Percentiles rank a stretch among this genome's conserved stretches.
phyloP scores from a whole-genome alignment of 2,329 filamentous ascomycete species.

The Raffaelea albimanens region DNA sequence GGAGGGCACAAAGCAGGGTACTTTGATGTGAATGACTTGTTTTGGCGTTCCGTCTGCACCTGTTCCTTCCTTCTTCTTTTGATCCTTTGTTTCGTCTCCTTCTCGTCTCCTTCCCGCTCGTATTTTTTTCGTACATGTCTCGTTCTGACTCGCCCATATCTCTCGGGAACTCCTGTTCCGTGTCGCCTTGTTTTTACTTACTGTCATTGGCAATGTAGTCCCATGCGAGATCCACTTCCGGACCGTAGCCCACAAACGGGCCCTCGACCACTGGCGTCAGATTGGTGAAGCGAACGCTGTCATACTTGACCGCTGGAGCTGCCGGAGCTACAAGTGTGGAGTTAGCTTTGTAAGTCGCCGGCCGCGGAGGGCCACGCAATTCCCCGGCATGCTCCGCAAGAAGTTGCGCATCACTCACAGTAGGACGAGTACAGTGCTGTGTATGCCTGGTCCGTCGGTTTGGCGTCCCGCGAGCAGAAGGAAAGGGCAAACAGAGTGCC shows the following conservation, averaged over 20 bases:
- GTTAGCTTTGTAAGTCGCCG: too few species aligned
- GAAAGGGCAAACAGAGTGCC: constrained; percentile 30
- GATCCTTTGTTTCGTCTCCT: background rate
- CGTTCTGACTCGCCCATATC: background rate
- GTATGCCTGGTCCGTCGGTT: constrained; percentile 22
- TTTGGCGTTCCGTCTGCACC: background rate
- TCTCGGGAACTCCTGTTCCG: background rate
- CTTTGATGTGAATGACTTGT: background rate
- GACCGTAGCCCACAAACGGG: constrained; percentile 44
- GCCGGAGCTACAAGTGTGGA: constrained; percentile 34
- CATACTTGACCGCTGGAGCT: constrained; percentile 35
- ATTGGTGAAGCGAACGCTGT: constrained; percentile 37
- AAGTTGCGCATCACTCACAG: constrained; percentile 11
- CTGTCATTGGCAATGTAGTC: constrained; percentile 39
- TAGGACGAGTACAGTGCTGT: constrained; percentile 33
- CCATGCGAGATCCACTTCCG: constrained; percentile 49
- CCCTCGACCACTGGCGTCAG: constrained; percentile 35
- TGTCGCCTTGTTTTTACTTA: constrained; percentile 8
- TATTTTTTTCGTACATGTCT: background rate
- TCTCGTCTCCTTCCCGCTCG: background rate
- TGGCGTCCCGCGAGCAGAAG: constrained; percentile 26
- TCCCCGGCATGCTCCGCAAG: background rate
- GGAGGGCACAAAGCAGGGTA: background rate
- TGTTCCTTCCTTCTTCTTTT: too few species aligned
- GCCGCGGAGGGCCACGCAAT: too few species aligned